Conservation (phyloP, 331 rosid species). For the Telfairia occidentalis region DNA sequence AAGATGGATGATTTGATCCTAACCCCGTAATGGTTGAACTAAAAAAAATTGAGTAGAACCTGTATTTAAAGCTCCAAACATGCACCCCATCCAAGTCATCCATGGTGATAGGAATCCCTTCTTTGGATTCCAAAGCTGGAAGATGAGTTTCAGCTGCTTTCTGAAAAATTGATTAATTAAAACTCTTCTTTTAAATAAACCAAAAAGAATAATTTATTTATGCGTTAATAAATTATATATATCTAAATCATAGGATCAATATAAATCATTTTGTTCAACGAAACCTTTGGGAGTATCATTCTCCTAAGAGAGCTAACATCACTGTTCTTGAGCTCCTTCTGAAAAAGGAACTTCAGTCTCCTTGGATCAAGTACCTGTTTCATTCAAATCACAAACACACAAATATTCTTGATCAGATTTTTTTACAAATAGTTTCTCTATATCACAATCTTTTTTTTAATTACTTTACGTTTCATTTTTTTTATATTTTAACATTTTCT, state of each 20-base stretch:
- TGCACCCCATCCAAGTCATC: slow-evolving; percentile 76
- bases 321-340: slow-evolving; percentile 84
- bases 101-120: slow-evolving; percentile 66
- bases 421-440: too few relatives aligned
- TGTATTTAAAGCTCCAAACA: slow-evolving; percentile 88
- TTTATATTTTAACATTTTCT: too few relatives aligned
- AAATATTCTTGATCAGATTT: background rate
- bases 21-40: too few relatives aligned
- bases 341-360: slow-evolving; percentile 63
- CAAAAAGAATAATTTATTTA: background rate
- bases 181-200: background rate
- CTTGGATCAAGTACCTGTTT: slow-evolving; percentile 45
- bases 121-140: slow-evolving; percentile 69
- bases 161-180: slow-evolving; percentile 23
- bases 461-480: too few relatives aligned
- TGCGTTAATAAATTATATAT: background rate
- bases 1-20: too few relatives aligned
- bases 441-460: too few relatives aligned
- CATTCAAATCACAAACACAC: background rate
- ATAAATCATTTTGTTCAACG: background rate
- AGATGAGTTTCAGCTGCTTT: slow-evolving; percentile 86
- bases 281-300: slow-evolving; percentile 90
- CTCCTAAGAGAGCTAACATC: slow-evolving; percentile 88
- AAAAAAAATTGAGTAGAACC: slow-evolving; percentile 34
- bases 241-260: background rate